Evolutionary conservation across 2,329 filamentous ascomycete species (phyloP), one percentile per base, ranked within the genome.

Genomic region (Madurella fahalii): DNA sequence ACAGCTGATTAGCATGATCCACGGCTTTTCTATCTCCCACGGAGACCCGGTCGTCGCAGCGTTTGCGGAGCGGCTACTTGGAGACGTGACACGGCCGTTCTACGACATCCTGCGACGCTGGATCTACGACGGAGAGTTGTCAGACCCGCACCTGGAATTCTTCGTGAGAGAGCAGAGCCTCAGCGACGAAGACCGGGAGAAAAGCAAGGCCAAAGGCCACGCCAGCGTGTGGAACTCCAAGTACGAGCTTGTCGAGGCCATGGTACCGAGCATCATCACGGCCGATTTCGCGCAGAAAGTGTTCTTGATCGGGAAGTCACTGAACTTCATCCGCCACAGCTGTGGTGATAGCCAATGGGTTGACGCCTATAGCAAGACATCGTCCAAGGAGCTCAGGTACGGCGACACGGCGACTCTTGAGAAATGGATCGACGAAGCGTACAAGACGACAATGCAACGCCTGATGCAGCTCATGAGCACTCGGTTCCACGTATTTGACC

Each of bases 141-240:
- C 90, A n/a, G 94, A 99, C 70, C 94, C 95, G 0, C 96, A 92
- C 65, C 80, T 85, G 53, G 94, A 99, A 67, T 99, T 99, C 72
- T 97, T 99, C 65, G 92, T 99, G 17, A 85, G 85, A 17, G 90
- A 96, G 68, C 90, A 93, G 63, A 82, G 85, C 50, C 78, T 82
- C 5, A 72, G 73, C 44, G 72, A 77, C 31, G 67, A 70, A 47
- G 64, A 63, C 63, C 73, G 59, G 69, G 75, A 64, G 77, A 74
- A 77, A 54, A 66, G 71, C 47, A 79, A 77, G 62, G 74, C 75
- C 48, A 80, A 78, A 47, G 86, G 83, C 20, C 88, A 89, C 15
- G 92, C 87, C 39, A 96, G 92, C 61, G 92, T 97, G 2, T 99
- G 94, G 94, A 92, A 97, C 70, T 91, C 96, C 71, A 97, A 97